A percentile compares a stretch with the other conserved stretches of the same genome.
phyloP scores from a whole-genome alignment of 2,329 filamentous ascomycete genomes.

The Hansfordia pulvinata region DNA sequence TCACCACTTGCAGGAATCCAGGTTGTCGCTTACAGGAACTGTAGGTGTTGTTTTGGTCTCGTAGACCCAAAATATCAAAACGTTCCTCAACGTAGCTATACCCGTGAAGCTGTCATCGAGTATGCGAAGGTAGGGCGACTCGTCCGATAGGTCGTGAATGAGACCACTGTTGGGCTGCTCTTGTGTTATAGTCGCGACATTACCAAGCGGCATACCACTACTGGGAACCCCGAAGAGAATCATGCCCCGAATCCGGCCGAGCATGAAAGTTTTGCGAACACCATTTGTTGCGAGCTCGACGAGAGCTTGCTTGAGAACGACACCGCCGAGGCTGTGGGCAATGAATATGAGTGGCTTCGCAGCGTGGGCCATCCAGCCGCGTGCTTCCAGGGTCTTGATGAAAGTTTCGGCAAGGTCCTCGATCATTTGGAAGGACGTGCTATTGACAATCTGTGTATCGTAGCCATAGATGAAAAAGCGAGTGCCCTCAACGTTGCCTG shows the following conservation, averaged over 20 bases:
- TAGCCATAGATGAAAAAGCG: constrained; percentile 12
- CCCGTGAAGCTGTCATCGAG: constrained; percentile 8
- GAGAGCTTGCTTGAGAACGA: constrained; percentile 12
- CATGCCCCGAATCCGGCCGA: constrained; percentile 5
- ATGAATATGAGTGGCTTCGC: constrained; percentile 12
- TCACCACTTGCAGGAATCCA: no score
- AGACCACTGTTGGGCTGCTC: constrained; percentile 7
- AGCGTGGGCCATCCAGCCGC: constrained; percentile 5
- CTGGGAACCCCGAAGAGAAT: constrained; percentile 13
- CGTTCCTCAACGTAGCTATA: constrained; percentile 1
- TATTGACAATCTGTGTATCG: constrained; percentile 1
- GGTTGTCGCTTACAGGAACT: constrained; percentile 5
- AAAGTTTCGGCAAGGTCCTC: constrained; percentile 8
- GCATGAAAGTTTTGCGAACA: constrained; percentile 1
- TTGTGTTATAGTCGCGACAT: constrained; percentile 8
- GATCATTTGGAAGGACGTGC: constrained; percentile 11
- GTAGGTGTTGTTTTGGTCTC: constrained; percentile 10
- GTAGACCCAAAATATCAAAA: constrained; percentile 9
- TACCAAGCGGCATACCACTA: constrained; percentile 8
- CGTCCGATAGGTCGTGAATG: constrained; percentile 4
- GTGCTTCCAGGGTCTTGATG: constrained; percentile 6
- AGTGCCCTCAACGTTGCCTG: constrained; percentile 5
- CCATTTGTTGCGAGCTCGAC: constrained; percentile 5
- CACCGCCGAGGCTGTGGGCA: constrained; percentile 14
- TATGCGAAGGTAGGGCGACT: constrained; percentile 4